These are phyloP conservation scores for Isatis tinctoria DNA, from an alignment of 345 rosid species.

Conservation along the genomic window DNA sequence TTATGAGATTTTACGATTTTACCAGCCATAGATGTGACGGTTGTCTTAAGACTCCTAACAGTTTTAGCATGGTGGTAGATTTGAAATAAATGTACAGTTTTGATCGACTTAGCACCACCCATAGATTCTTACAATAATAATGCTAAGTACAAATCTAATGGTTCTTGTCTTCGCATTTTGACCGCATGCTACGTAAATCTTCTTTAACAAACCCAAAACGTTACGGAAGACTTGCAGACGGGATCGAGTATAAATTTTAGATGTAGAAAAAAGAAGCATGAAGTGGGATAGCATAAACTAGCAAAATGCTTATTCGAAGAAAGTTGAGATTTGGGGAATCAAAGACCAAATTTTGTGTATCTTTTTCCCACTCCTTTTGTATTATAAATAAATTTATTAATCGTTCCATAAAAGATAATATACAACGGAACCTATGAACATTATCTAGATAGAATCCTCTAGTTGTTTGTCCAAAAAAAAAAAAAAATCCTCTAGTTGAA, in stretches of 20 bases:
- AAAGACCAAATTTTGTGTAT: constrained; percentile 18
- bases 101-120: neutral
- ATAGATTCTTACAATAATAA: neutral
- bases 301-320: constrained; percentile 23
- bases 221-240: neutral
- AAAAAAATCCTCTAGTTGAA: constrained; percentile 3
- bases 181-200: neutral
- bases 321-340: constrained; percentile 32
- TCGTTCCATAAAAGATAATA: neutral
- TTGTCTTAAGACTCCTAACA: neutral
- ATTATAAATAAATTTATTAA: neutral
- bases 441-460: constrained; percentile 14
- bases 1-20: neutral
- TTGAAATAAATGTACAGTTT: neutral
- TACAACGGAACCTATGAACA: constrained; percentile 7
- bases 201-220: neutral
- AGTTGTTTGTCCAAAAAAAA: too few species aligned
- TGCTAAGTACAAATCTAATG: neutral
- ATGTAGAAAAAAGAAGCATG: neutral
- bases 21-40: neutral
- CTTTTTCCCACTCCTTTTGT: constrained; percentile 14
- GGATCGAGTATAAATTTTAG: neutral
- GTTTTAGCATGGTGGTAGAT: neutral
- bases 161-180: neutral
- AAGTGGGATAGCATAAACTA: constrained; percentile 26